Evolutionary conservation across 441 rosid species (phyloP), one percentile per base, ranked within the genome.

Genomic region (Heliophila coronopifolia): DNA sequence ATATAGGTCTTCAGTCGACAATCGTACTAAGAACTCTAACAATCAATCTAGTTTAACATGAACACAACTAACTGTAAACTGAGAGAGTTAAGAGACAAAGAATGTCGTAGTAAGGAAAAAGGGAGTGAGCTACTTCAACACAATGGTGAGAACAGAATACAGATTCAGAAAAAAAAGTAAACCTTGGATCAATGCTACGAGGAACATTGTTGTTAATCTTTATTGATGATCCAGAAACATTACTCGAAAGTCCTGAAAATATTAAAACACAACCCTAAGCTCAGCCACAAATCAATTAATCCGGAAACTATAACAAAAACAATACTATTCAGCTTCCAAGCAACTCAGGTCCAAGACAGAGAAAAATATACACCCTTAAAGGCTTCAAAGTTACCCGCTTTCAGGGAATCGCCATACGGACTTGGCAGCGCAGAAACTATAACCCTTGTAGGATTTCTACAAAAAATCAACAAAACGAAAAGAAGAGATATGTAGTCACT

Each of bases 181-280:
- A 65, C 70, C 70, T 65, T 46, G 54, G 59, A 34, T 11, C 50
- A 7, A 11, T 7, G 13, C 50, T 37, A 39, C 18, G 40, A 48
- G 50, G 45, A 33, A 23, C 47, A 18, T 52, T 55, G 52, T 43
- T 53, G 7, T 78, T 62, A 12, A 68, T 23, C 65, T 66, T 75
- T 6, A 58, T 28, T 40, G 77, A 69, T 22, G 71, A 45, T 4
- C 77, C 76, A 54, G 35, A 13, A 60, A 46, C 44, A 58, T 33
- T 72, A 66, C 81, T 73, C 8, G 82, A 76, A 51, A 77, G 60
- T 61, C 86, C 95, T 88, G 80, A 17, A 67, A 68, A 18, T 32
- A 25, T 49, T 48, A 50, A 67, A 59, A 43, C 33, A 34, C 39
- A 28, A 23, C 31, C 3, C 19, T n/a, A 44, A 32, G 9, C 46